Conservation (phyloP, 2,329 filamentous ascomycete genomes). For the Elsinoe ampelina region DNA sequence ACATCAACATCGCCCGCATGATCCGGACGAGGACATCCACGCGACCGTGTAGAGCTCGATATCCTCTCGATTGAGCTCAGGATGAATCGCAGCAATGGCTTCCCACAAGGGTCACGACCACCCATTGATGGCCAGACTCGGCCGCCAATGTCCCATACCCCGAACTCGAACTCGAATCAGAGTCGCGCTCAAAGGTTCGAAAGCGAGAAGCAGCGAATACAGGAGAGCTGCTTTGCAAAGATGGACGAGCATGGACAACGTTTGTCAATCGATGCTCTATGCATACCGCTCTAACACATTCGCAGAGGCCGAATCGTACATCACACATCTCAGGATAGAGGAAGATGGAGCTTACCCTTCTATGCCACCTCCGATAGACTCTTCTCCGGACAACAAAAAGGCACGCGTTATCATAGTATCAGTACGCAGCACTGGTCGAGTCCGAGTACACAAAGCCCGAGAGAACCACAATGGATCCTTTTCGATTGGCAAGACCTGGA, state of each 20-base stretch:
- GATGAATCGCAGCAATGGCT: constrained; percentile 19
- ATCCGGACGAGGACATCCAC: not conserved
- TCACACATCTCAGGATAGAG: constrained; percentile 86
- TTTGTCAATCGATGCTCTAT: constrained; percentile 41
- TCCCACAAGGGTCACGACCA: constrained; percentile 12
- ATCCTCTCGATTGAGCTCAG: not conserved
- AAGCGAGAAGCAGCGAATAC: constrained; percentile 89
- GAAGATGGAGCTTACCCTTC: constrained; percentile 81
- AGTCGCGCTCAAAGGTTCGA: constrained; percentile 76
- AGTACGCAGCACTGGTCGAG: constrained; percentile 81
- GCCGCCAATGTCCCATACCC: constrained; percentile 4
- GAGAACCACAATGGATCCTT: constrained; percentile 92
- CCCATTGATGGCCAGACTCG: constrained; percentile 12
- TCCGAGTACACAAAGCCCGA: constrained; percentile 92
- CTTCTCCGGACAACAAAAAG: constrained; percentile 69
- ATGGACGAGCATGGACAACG: constrained; percentile 76
- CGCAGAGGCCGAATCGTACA: constrained; percentile 82
- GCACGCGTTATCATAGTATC: constrained; percentile 84
- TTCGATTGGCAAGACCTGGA: constrained; percentile 98
- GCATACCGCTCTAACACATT: constrained; percentile 14
- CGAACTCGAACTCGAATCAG: constrained; percentile 21
- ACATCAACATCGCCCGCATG: constrained; percentile 12
- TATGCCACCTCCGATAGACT: constrained; percentile 70
- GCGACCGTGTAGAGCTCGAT: not conserved
- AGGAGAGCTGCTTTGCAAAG: constrained; percentile 89